Percentiles rank a stretch among this genome's conserved stretches.
phyloP scores from a whole-genome alignment of 495 filamentous ascomycete species.

The Stereocaulon alpinum region DNA sequence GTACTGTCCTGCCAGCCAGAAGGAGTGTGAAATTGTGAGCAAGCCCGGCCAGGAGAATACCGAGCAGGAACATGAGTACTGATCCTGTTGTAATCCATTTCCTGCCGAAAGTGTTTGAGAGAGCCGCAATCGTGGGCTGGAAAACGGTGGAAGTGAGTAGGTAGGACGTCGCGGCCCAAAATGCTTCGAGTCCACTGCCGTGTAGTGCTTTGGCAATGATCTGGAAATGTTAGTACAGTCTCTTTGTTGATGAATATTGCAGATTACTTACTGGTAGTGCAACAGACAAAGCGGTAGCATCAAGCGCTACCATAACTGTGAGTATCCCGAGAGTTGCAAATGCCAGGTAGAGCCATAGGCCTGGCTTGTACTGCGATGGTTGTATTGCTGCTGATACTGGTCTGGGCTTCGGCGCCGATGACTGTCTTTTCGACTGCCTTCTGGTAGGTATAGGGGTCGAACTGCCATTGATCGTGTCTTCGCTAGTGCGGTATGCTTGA shows the following conservation, averaged over 20 bases:
- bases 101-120: slow-evolving; percentile 23
- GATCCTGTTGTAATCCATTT: slow-evolving; percentile 29
- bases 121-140: slow-evolving; percentile 37
- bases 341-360: slow-evolving; percentile 18
- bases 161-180: slow-evolving; percentile 49
- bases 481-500: slow-evolving; percentile 12
- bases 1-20: slow-evolving; percentile 56
- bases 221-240: slow-evolving; percentile 8
- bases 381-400: not conserved
- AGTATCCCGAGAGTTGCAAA: slow-evolving; percentile 50
- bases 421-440: not conserved
- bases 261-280: slow-evolving; percentile 48
- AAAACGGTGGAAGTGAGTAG: slow-evolving; percentile 41
- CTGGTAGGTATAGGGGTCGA: not conserved
- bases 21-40: slow-evolving; percentile 49
- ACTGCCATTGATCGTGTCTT: not conserved
- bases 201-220: slow-evolving; percentile 36
- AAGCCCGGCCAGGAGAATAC: slow-evolving; percentile 25
- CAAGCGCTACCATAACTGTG: slow-evolving; percentile 59
- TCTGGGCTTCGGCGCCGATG: not conserved
- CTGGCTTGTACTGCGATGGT: slow-evolving; percentile 12
- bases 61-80: slow-evolving; percentile 21
- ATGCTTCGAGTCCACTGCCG: slow-evolving; percentile 46
- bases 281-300: slow-evolving; percentile 63
- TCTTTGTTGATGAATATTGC: not conserved